These are phyloP conservation scores for Kurtzmaniella natalensis DNA, from an alignment of 1,139 yeast species.

Conservation along the genomic window DNA sequence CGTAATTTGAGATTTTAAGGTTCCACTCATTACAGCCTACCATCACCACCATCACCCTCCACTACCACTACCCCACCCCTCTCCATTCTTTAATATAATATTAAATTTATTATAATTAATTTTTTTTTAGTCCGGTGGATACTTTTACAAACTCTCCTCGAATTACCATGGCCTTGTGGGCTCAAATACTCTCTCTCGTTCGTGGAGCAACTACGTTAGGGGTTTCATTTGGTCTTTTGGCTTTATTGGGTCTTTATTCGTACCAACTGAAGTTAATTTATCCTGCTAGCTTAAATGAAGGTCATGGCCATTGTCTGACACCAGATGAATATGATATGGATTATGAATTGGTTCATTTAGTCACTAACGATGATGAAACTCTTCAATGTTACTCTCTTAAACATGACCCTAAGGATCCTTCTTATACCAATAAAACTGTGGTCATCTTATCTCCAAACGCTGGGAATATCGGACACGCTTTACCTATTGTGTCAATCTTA, in stretches of 20 bases:
- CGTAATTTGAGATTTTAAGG: too few species aligned
- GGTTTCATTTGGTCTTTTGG: constrained; percentile 32
- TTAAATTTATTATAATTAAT: too few species aligned
- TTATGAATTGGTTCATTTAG: constrained; percentile 56
- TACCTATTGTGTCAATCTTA: constrained; percentile 76
- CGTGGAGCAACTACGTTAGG: constrained; percentile 24
- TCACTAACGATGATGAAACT: constrained; percentile 62
- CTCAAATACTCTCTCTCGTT: background rate
- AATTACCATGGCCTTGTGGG: background rate
- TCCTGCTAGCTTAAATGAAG: constrained; percentile 79
- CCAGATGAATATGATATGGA: constrained; percentile 73
- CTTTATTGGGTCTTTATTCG: constrained; percentile 54
- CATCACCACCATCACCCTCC: too few species aligned
- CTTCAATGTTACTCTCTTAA: constrained; percentile 42
- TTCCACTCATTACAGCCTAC: too few species aligned
- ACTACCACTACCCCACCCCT: too few species aligned
- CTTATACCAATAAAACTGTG: constrained; percentile 62
- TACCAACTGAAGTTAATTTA: constrained; percentile 72
- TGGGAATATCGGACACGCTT: constrained; percentile 90
- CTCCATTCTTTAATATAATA: too few species aligned
- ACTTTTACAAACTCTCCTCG: background rate
- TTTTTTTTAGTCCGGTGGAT: too few species aligned
- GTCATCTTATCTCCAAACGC: constrained; percentile 88
- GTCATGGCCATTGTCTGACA: constrained; percentile 69
- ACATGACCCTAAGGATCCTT: constrained; percentile 39